Evolutionary conservation across 345 rosid genomes (phyloP).

Genomic region (Diplotaxis tenuifolia): DNA sequence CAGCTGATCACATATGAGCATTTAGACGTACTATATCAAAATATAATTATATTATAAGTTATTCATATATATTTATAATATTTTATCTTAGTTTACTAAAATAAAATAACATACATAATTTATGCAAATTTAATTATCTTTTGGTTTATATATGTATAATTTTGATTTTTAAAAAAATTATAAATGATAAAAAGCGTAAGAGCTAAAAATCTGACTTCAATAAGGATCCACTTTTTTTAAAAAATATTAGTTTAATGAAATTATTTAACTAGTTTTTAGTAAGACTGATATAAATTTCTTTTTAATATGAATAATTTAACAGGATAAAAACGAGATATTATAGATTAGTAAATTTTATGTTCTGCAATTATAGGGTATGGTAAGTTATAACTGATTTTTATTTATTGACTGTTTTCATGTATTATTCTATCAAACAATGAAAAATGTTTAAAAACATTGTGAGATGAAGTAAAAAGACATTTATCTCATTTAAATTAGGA

Average conservation of each 20-base stretch:
- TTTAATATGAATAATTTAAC: not conserved
- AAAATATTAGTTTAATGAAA: too few species aligned
- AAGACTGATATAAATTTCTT: not conserved
- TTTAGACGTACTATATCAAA: not conserved
- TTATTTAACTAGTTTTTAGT: too few species aligned
- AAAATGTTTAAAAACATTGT: not conserved
- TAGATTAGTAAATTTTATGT: not conserved
- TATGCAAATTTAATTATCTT: too few species aligned
- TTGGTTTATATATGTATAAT: too few species aligned
- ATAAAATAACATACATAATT: too few species aligned
- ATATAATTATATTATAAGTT: too few species aligned
- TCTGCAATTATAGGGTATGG: not conserved
- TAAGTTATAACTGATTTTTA: not conserved
- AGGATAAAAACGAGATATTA: not conserved
- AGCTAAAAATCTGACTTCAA: not conserved
- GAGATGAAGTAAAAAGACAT: not conserved
- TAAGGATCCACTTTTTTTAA: not conserved
- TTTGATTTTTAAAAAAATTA: too few species aligned
- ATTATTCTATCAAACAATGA: not conserved
- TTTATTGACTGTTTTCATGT: not conserved
- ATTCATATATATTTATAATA: too few species aligned
- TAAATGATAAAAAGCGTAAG: not conserved
- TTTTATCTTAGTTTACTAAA: too few species aligned
- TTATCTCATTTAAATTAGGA: not conserved
- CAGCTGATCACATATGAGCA: not conserved